Base-by-base conservation (phyloP, 768 basidiomycete species). In the Clitopilus hobsonii region DNA sequence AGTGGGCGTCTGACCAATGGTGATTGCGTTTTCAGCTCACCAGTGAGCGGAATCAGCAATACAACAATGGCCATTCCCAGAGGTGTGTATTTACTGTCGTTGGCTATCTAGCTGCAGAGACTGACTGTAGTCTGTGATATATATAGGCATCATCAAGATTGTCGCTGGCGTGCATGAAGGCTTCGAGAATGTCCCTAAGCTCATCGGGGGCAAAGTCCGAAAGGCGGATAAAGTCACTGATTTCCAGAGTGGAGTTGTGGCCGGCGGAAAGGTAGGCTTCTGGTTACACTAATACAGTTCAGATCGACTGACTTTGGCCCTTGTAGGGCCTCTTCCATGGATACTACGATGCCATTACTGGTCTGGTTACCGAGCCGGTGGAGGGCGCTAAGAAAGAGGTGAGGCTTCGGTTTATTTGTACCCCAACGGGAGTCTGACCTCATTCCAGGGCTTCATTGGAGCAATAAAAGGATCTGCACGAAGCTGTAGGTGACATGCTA, bases 1-100 rank as follows among this genome's bases (percentile, higher is more conserved):
- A n/a, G n/a, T n/a, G n/a, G 18, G 26, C 20, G 22, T n/a, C 38
- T 20, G 22, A 18, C 36, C 23, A 10, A 29, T 51, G 18, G 54
- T 53, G 14, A 13, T 23, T 29, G 41, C 30, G 23, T 51, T 24
- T 20, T 18, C n/a, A 77, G 74, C 64, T 70, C 65, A 16, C 73
- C 72, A 13, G 65, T 67, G 1, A 71, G 76, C 52, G 79, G 80
- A 8, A 70, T 80, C 47, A 70, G 78, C 55, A 73, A 76, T 29
- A 76, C 76, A 1, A 71, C 74, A 16, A 74, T 72, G 2, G 77
- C 78, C 3, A 78, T 81, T 25, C 81, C 81, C 11, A 64, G 69
- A 56, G 77, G 77, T 75, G 49, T 49, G 63, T 61, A 1, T 52
- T 36, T 20, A 45, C 10, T 18, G 4, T 49, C 13, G 47, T 30